Evolutionary conservation across 2,329 filamentous ascomycete genomes (phyloP).

Genomic region (Hypoxylon rubiginosum): DNA sequence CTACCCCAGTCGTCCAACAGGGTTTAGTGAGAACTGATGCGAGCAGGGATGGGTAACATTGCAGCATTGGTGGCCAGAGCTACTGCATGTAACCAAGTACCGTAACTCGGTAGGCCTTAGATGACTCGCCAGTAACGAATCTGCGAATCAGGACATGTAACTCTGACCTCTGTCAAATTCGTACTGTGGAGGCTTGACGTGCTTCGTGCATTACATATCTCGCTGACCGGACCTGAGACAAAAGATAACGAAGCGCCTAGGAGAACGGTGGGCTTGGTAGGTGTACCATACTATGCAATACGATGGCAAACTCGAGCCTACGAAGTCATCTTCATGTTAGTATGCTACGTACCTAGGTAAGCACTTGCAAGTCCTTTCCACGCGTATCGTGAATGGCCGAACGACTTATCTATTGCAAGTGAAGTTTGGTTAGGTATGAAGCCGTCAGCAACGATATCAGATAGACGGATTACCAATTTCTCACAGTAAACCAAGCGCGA

Average conservation of each 20-base stretch:
- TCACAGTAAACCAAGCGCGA: constrained; percentile 4
- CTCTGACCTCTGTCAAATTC: constrained; percentile 20
- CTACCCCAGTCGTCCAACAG: constrained; percentile 21
- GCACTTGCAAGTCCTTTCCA: background rate
- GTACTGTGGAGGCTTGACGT: constrained; percentile 24
- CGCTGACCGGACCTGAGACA: constrained; percentile 10
- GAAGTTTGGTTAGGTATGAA: background rate
- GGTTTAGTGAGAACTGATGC: constrained; percentile 19
- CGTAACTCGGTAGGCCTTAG: constrained; percentile 36
- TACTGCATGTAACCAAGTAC: constrained; percentile 14
- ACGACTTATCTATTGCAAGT: background rate
- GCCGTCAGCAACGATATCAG: background rate
- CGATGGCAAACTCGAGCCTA: background rate
- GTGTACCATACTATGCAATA: constrained; percentile 22
- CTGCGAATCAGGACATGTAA: constrained; percentile 30
- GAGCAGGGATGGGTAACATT: constrained; percentile 31
- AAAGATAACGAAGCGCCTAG: constrained; percentile 37
- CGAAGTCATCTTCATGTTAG: background rate
- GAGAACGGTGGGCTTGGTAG: constrained; percentile 18
- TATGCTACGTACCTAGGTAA: too few relatives aligned
- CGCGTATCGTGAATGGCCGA: background rate
- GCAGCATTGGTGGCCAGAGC: background rate
- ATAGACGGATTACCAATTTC: background rate
- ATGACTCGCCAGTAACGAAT: constrained; percentile 15
- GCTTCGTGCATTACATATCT: background rate